Evolutionary conservation across 495 filamentous ascomycete species (phyloP), one percentile per base, ranked within the genome.

Genomic region (Staphylotrichum longicolle): DNA sequence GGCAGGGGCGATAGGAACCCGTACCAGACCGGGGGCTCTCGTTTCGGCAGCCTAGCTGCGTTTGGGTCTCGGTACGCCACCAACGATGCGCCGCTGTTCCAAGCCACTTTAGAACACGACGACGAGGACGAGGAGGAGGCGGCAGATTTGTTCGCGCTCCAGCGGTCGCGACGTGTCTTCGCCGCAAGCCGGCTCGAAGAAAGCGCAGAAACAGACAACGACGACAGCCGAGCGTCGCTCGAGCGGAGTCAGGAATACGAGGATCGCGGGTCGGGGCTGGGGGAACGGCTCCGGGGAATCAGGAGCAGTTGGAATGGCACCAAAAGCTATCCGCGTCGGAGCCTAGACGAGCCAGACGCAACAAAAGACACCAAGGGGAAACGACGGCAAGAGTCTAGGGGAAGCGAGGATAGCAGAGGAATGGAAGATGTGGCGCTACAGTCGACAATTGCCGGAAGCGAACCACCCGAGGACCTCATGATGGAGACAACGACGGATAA

Each of bases 391-490:
- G 37, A 49, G 9, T 68, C 66, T 14, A 62, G 61, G 67, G 74
- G 70, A 40, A 86, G 82, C 64, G 82, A 79, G 56, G 86, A 83
- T 70, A 77, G 78, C 14, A 87, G 83, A 70, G 87, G 82, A 14
- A 86, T 98, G 81, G 91, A 93, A 10, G 95, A 98, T 75, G 81
- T 98, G 45, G 90, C 91, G 20, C 80, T 98, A 35, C 90, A 95
- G 45, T 85, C 82, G 7, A 78, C 76, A 0, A 78, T 81, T 14
- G 80, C 86, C 37, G 77, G 78, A 40, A 78, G 80, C 61, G 83
- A 86, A 6, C 83, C 86, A 10, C 83, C 87, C 9, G 81, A 81
- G 33, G 86, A 84, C 62, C 74, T 85, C 57, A 78, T 77, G 63
- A 75, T 81, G 53, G 83, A 87, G 62, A 78, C 79, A 37, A 72